phyloP scores from a whole-genome alignment of 176 grass and related monocot genomes.

The Chloris gayana region DNA sequence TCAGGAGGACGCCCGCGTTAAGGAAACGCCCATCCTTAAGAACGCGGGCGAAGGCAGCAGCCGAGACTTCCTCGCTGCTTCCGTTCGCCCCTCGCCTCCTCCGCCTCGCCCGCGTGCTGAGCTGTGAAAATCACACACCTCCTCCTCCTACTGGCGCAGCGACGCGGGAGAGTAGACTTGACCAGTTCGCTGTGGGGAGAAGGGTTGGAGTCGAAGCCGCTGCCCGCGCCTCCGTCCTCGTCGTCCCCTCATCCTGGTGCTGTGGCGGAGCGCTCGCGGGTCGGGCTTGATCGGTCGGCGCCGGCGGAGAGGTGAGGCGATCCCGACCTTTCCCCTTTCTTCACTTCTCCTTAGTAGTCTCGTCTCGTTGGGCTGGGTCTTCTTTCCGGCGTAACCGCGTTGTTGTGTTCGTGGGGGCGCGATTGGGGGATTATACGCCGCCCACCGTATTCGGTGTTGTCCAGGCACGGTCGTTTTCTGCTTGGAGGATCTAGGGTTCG shows the following conservation, averaged over 20 bases:
- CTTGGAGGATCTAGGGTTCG: neutral
- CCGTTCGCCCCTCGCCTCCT: neutral
- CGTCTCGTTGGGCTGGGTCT: neutral
- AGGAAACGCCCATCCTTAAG: conserved; percentile 20
- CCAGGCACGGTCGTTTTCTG: neutral
- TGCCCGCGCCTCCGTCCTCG: neutral
- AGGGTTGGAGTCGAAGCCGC: neutral
- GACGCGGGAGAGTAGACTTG: neutral
- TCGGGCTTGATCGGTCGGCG: conserved; percentile 6
- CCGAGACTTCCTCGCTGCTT: neutral
- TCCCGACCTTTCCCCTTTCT: neutral
- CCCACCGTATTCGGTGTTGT: neutral
- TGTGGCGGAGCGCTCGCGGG: neutral
- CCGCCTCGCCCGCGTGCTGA: neutral
- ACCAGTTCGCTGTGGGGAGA: neutral
- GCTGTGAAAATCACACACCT: neutral
- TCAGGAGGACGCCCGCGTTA: conserved; percentile 41
- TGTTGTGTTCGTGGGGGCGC: neutral
- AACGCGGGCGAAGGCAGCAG: conserved; percentile 7
- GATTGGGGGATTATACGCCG: neutral
- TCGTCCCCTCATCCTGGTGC: neutral
- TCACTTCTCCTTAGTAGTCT: neutral
- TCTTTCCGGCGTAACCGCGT: neutral
- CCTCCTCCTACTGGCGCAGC: neutral
- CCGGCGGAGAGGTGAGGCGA: conserved; percentile 38